Conservation (phyloP, 352 stramenopile genomes). For the Globisporangium lucens region DNA sequence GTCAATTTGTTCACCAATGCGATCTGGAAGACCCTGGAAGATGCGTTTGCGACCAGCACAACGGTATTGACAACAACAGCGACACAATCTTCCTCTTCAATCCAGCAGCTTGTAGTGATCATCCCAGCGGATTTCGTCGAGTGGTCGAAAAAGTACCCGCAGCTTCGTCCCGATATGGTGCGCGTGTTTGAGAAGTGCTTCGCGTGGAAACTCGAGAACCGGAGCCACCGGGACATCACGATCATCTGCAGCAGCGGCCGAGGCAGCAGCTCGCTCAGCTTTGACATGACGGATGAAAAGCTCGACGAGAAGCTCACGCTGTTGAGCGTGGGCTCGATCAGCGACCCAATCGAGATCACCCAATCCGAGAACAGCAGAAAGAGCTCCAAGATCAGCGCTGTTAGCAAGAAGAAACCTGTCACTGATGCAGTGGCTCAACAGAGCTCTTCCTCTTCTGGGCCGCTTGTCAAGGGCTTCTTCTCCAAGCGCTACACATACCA, state of each 20-base stretch:
- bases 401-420: constrained; percentile 5
- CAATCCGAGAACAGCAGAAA: constrained; percentile 6
- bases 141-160: constrained; percentile 30
- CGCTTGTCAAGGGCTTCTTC: constrained; percentile 47
- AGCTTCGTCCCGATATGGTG: constrained; percentile 41
- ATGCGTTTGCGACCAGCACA: constrained; percentile 27
- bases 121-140: constrained; percentile 48
- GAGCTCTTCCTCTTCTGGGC: background rate
- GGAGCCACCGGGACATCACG: constrained; percentile 29
- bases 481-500: constrained; percentile 73
- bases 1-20: constrained; percentile 47
- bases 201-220: constrained; percentile 51
- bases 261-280: constrained; percentile 36
- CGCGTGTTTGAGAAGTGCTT: constrained; percentile 65
- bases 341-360: constrained; percentile 26
- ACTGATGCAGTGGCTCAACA: background rate
- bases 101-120: constrained; percentile 58
- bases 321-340: constrained; percentile 57
- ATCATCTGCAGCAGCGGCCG: constrained; percentile 40
- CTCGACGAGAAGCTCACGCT: constrained; percentile 45
- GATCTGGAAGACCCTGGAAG: constrained; percentile 64
- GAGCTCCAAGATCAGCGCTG: constrained; percentile 22
- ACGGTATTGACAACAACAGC: background rate
- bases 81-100: constrained; percentile 5
- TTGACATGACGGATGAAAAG: constrained; percentile 61